These are phyloP conservation scores for Drechslera avenae DNA, from an alignment of 2,329 filamentous ascomycete species.

Conservation along the genomic window DNA sequence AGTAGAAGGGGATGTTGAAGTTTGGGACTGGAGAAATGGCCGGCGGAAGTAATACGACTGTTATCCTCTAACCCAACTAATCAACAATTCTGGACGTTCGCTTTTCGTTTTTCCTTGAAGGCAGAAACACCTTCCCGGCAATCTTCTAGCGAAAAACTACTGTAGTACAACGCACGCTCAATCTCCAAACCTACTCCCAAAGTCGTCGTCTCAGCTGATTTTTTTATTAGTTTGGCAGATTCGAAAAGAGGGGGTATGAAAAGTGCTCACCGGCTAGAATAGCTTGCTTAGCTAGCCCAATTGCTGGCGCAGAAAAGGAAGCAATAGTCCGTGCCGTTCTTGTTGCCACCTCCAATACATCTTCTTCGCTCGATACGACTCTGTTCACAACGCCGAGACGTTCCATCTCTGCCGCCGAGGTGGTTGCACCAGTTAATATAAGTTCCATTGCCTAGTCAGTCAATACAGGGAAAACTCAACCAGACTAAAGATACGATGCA, in stretches of 20 bases:
- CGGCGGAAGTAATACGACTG: too few species aligned
- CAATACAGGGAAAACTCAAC: conserved; percentile 11
- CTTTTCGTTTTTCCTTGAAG: conserved; percentile 40
- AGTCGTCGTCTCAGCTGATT: conserved; percentile 51
- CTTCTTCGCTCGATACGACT: conserved; percentile 40
- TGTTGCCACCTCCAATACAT: conserved; percentile 49
- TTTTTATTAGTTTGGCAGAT: conserved; percentile 20
- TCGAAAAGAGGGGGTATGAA: neutral
- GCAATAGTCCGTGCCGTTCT: conserved; percentile 50
- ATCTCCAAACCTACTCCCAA: conserved; percentile 50
- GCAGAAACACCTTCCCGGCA: conserved; percentile 51
- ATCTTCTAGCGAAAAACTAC: conserved; percentile 47
- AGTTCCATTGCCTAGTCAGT: conserved; percentile 52
- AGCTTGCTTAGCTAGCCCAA: conserved; percentile 53
- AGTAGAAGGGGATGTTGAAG: conserved; percentile 5
- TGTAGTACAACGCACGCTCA: conserved; percentile 43
- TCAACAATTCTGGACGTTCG: too few species aligned
- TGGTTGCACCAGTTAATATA: conserved; percentile 50
- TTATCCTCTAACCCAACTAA: too few species aligned
- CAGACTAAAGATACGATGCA: conserved; percentile 1
- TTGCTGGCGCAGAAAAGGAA: conserved; percentile 48
- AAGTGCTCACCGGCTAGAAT: conserved; percentile 48
- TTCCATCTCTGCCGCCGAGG: conserved; percentile 47
- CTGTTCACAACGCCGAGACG: conserved; percentile 51
- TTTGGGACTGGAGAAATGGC: too few species aligned